Evolutionary conservation across 352 stramenopile genomes (phyloP).

Genomic region (Pythium periplocum): DNA sequence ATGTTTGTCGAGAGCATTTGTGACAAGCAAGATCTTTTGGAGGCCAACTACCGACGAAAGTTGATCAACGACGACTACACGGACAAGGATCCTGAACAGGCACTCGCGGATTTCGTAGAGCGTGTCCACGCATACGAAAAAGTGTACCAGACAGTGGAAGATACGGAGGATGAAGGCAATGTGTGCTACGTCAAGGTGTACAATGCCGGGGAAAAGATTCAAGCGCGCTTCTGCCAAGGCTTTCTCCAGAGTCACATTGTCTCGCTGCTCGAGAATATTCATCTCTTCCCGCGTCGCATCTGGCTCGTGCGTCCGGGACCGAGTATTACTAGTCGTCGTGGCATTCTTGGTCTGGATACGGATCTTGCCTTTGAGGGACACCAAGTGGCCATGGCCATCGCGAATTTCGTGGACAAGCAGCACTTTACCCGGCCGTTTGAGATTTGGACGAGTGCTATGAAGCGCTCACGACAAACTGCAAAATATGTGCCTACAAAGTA

Average conservation of each 20-base stretch:
- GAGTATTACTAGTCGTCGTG: slow-evolving; percentile 68
- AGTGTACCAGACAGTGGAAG: slow-evolving; percentile 90
- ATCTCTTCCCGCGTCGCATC: slow-evolving; percentile 85
- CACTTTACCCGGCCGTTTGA: slow-evolving; percentile 67
- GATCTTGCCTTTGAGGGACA: slow-evolving; percentile 81
- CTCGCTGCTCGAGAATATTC: slow-evolving; percentile 89
- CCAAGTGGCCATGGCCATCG: slow-evolving; percentile 71
- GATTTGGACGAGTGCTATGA: slow-evolving; percentile 81
- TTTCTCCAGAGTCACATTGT: slow-evolving; percentile 87
- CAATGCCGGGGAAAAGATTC: slow-evolving; percentile 91
- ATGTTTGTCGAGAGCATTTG: slow-evolving; percentile 96
- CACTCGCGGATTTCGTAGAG: slow-evolving; percentile 84
- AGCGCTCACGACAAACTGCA: slow-evolving; percentile 69
- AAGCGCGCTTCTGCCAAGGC: slow-evolving; percentile 79
- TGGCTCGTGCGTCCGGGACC: slow-evolving; percentile 87
- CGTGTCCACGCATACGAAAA: slow-evolving; percentile 92
- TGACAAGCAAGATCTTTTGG: slow-evolving; percentile 88
- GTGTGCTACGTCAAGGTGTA: slow-evolving; percentile 92
- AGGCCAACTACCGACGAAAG: slow-evolving; percentile 89
- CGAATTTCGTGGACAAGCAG: slow-evolving; percentile 82
- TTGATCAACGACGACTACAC: slow-evolving; percentile 89
- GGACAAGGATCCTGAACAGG: slow-evolving; percentile 74
- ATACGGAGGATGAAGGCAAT: slow-evolving; percentile 68
- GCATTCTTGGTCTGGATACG: slow-evolving; percentile 77
- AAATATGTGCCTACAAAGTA: slow-evolving; percentile 54